Percentiles rank a stretch among this genome's conserved stretches.
Conservation (phyloP, 108 stramenopile genomes). For the Cyclotella baltica region DNA sequence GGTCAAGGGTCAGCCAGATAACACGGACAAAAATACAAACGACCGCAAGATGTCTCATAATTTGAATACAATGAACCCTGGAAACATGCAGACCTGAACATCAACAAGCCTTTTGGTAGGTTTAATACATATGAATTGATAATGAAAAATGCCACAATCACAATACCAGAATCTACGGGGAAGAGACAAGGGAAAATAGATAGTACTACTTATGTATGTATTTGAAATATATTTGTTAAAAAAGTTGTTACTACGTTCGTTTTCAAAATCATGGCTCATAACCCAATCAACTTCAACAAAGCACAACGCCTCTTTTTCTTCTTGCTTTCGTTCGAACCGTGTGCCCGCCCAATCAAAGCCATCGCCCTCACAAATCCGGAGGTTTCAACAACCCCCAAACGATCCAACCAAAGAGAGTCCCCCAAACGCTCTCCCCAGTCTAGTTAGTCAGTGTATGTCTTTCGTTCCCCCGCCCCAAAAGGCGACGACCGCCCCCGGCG, state of each 20-base stretch:
- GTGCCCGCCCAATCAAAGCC: too few relatives aligned
- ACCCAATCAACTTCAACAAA: slow-evolving; percentile 6
- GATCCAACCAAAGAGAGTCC: background rate
- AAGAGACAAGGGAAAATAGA: too few relatives aligned
- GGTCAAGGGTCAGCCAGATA: too few relatives aligned
- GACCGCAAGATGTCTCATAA: too few relatives aligned
- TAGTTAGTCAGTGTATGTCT: slow-evolving; percentile 78
- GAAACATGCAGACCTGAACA: too few relatives aligned
- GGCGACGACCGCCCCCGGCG: slow-evolving; percentile 69
- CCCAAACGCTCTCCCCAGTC: slow-evolving; percentile 3
- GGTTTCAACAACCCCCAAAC: background rate
- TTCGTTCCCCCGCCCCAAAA: slow-evolving; percentile 91
- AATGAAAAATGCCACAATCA: too few relatives aligned
- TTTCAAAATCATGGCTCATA: slow-evolving; percentile 11
- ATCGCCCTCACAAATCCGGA: too few relatives aligned
- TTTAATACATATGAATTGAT: too few relatives aligned
- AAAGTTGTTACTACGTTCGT: background rate
- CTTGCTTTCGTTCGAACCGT: background rate
- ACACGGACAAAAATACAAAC: too few relatives aligned
- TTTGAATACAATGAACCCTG: too few relatives aligned
- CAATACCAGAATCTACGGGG: too few relatives aligned
- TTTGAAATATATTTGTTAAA: background rate
- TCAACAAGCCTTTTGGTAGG: too few relatives aligned
- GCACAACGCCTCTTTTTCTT: background rate
- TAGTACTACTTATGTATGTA: background rate